phyloP scores from a whole-genome alignment of 768 basidiomycete species.

The Termitomyces sp. region DNA sequence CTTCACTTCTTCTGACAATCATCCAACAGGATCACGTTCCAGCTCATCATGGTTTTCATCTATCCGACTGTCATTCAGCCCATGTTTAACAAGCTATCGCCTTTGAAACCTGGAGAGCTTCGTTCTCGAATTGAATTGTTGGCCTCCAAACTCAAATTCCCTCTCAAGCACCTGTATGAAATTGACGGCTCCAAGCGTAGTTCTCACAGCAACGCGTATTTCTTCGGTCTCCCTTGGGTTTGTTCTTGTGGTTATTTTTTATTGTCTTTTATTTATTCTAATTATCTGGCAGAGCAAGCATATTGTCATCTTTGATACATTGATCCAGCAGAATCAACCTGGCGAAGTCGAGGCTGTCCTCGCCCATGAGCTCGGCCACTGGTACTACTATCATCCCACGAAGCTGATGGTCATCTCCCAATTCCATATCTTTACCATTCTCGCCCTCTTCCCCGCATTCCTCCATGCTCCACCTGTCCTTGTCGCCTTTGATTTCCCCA shows the following conservation, averaged over 20 bases:
- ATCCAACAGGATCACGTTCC: conserved; percentile 63
- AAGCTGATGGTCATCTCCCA: conserved; percentile 86
- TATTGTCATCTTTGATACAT: conserved; percentile 95
- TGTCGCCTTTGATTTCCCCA: conserved; percentile 74
- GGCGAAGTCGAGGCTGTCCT: conserved; percentile 98
- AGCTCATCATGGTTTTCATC: conserved; percentile 75
- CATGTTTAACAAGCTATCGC: conserved; percentile 95
- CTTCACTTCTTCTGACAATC: neutral
- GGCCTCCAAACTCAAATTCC: conserved; percentile 82
- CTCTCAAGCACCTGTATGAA: conserved; percentile 90
- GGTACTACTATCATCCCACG: conserved; percentile 88
- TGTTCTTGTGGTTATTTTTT: conserved; percentile 12
- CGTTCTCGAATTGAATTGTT: conserved; percentile 72
- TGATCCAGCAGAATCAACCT: conserved; percentile 85
- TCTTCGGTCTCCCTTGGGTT: conserved; percentile 95
- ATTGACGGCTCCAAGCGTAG: conserved; percentile 96
- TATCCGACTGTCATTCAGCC: conserved; percentile 91
- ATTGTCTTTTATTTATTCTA: neutral
- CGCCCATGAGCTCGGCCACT: conserved; percentile 95
- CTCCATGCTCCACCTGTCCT: conserved; percentile 74
- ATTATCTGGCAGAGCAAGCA: conserved; percentile 63
- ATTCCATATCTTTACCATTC: conserved; percentile 80
- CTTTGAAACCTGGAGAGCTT: conserved; percentile 71
- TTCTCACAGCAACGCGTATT: conserved; percentile 97
- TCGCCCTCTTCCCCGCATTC: conserved; percentile 88